Percentiles rank a stretch among this genome's conserved stretches.
Evolutionary conservation across 2,329 filamentous ascomycete genomes (phyloP).

Genomic region (Cadophora sp.): DNA sequence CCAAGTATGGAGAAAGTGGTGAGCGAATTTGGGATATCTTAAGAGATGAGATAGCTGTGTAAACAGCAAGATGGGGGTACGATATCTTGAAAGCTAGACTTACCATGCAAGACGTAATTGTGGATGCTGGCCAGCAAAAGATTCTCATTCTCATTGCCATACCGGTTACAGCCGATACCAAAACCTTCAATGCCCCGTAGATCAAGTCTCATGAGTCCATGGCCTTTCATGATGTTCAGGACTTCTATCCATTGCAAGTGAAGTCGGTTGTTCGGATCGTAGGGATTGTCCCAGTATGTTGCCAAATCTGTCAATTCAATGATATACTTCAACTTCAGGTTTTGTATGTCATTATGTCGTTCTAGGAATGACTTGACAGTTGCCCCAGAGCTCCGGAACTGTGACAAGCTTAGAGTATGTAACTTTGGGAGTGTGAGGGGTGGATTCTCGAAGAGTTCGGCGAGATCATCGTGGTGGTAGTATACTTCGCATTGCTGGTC

Average conservation of each 20-base stretch:
- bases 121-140: slow-evolving; percentile 11
- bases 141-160: not conserved
- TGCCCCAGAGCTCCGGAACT: slow-evolving; percentile 11
- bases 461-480: slow-evolving; percentile 14
- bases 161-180: not conserved
- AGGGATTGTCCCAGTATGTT: not conserved
- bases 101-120: slow-evolving; percentile 21
- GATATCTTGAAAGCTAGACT: not conserved
- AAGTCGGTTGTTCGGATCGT: not conserved
- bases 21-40: not conserved
- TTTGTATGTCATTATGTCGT: not conserved
- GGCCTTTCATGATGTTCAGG: slow-evolving; percentile 1
- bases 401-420: slow-evolving; percentile 4
- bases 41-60: not conserved
- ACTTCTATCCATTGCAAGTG: not conserved
- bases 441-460: slow-evolving; percentile 14
- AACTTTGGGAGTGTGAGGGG: not conserved
- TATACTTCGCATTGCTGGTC: slow-evolving; percentile 7
- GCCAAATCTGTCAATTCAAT: not conserved
- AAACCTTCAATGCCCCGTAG: slow-evolving; percentile 13
- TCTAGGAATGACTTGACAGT: not conserved
- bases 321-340: slow-evolving; percentile 12
- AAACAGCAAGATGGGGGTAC: no score
- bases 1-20: not conserved
- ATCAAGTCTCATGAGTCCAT: slow-evolving; percentile 6